Base-by-base conservation (phyloP, 2,329 filamentous ascomycete species). In the Penicillium sp. region DNA sequence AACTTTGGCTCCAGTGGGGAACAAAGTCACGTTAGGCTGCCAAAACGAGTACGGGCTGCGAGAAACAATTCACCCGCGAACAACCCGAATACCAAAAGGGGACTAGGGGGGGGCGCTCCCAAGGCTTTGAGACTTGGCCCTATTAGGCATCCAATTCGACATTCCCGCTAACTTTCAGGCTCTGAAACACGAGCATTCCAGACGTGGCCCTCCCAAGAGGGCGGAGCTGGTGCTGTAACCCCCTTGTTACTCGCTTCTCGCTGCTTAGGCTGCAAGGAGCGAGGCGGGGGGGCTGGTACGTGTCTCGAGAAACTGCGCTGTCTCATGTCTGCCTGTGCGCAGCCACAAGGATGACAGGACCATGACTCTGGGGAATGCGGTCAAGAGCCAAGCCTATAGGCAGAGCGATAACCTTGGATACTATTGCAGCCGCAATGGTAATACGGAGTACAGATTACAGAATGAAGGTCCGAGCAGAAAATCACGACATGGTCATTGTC, bases 31-130 rank as follows among this genome's bases (percentile, higher is more conserved):
- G 28, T 49, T 50, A 39, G 47, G 47, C 47, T 51, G 38, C n/a
- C n/a, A 51, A 51, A 44, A 23, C 47, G 47, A 54, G 36, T 54
- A 21, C n/a, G n/a, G n/a, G 51, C 44, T 29, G 52, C 52, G 47
- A 51, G 51, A 34, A 15, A 33, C 12, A 38, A 34, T 45, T 43
- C 36, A 39, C 12, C 36, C 9, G 36, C 9, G 16, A 12, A 39
- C 36, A 16, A 21, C 16, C 16, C 4, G 18, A 2, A 16, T 10
- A 13, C 36, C 15, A 23, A 4, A 23, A 21, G 12, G 6, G 36
- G 36, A 39, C 36, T 39, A 39, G 36, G 9, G 34, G 8, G n/a
- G 33, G n/a, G n/a, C n/a, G 34, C 28, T 16, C 16, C 10, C 36
- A 21, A 39, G 9, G 36, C 36, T 39, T 16, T 9, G 4, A 8